Percentiles rank a stretch among this genome's conserved stretches.
Conservation (phyloP, 2,329 filamentous ascomycete species). For the Aspergillus tanneri region DNA sequence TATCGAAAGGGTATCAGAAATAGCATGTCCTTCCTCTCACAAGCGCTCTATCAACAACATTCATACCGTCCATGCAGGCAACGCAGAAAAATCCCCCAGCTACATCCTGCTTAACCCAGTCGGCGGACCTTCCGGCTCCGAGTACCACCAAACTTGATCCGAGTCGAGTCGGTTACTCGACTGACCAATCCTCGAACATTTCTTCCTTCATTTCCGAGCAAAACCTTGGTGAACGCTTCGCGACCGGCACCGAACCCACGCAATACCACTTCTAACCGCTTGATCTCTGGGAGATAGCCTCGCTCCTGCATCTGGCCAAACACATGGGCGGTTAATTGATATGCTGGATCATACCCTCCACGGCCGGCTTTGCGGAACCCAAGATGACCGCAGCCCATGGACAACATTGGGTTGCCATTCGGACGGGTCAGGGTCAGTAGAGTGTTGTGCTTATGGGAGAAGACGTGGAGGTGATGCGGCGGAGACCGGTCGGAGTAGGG, state of each 20-base stretch:
- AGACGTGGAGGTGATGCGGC: constrained; percentile 85
- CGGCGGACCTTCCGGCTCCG: constrained; percentile 82
- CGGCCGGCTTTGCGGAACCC: constrained; percentile 84
- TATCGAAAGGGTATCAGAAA: no score
- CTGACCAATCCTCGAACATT: constrained; percentile 71
- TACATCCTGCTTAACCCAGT: constrained; percentile 61
- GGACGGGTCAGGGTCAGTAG: constrained; percentile 88
- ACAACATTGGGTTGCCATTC: constrained; percentile 74
- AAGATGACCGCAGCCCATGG: constrained; percentile 78
- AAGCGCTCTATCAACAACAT: neutral
- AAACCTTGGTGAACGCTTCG: constrained; percentile 84
- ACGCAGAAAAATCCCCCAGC: no score
- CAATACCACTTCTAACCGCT: constrained; percentile 73
- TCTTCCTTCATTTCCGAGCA: constrained; percentile 82
- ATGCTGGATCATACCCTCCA: constrained; percentile 84
- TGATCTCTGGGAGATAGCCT: constrained; percentile 73
- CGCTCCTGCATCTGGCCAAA: constrained; percentile 81
- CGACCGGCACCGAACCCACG: constrained; percentile 83
- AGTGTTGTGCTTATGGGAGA: constrained; percentile 87
- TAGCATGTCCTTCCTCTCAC: no score
- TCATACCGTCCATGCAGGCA: no score
- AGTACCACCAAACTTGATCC: constrained; percentile 92
- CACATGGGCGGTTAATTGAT: constrained; percentile 81
- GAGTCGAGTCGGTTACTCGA: constrained; percentile 80
- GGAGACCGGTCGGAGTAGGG: constrained; percentile 38